These are phyloP conservation scores for Anaeromyces robustus DNA, from an alignment of 192 early-diverging fungal genomes.

Conservation along the genomic window DNA sequence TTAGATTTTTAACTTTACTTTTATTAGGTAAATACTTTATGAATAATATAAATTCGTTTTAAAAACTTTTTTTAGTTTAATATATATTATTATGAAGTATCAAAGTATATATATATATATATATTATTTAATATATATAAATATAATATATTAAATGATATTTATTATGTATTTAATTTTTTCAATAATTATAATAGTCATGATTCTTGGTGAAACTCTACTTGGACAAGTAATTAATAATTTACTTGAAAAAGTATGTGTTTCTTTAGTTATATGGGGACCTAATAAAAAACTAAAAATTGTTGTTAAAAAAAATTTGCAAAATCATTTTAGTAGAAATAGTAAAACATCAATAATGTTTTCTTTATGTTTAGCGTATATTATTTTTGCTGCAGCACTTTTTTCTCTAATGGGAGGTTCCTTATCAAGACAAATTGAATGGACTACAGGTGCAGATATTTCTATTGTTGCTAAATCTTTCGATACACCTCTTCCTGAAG, in stretches of 20 bases:
- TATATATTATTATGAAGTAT: too few species aligned
- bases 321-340: slow-evolving; percentile 10
- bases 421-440: slow-evolving; percentile 8
- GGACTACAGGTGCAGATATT: slow-evolving; percentile 12
- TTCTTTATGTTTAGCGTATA: slow-evolving; percentile 15
- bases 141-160: too few species aligned
- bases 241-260: slow-evolving; percentile 6
- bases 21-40: slow-evolving; percentile 6
- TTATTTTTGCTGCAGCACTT: slow-evolving; percentile 17
- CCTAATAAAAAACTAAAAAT: slow-evolving; percentile 1
- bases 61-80: too few species aligned
- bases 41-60: too few species aligned
- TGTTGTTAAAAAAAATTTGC: slow-evolving; percentile 13
- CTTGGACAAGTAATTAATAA: slow-evolving; percentile 11
- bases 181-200: not conserved
- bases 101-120: too few species aligned
- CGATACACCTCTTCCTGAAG: slow-evolving; percentile 7
- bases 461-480: slow-evolving; percentile 2
- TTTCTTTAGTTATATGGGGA: slow-evolving; percentile 3
- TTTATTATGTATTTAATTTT: too few species aligned
- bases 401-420: slow-evolving; percentile 9
- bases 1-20: slow-evolving; percentile 14
- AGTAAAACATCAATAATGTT: slow-evolving; percentile 13
- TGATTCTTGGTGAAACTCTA: slow-evolving; percentile 12
- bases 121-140: too few species aligned